Conservation (phyloP, 495 filamentous ascomycete species). For the Aspergillus baeticus region DNA sequence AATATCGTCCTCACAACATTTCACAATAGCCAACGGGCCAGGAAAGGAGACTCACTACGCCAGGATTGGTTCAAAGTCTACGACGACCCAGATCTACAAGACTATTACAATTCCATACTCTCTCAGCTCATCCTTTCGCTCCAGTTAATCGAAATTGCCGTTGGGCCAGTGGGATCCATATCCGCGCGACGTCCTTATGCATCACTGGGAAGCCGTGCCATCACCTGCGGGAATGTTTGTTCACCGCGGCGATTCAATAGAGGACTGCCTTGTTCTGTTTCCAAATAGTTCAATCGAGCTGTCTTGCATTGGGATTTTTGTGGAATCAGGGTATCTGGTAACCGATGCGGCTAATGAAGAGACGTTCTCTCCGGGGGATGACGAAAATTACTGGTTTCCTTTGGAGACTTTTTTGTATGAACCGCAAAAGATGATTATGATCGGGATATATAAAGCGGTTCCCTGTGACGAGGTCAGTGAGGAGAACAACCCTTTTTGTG, state of each 20-base stretch:
- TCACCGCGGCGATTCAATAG: not conserved
- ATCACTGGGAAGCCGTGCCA: not conserved
- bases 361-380: not conserved
- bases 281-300: not conserved
- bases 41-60: too few relatives aligned
- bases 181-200: not conserved
- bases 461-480: not conserved
- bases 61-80: too few relatives aligned
- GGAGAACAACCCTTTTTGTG: not conserved
- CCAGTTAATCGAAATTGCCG: not conserved
- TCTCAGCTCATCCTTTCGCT: not conserved
- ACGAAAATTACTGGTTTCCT: not conserved
- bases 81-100: not conserved
- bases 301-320: not conserved
- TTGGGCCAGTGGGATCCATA: not conserved
- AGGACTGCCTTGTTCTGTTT: not conserved
- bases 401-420: not conserved
- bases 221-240: not conserved
- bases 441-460: not conserved
- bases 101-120: not conserved
- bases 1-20: too few relatives aligned
- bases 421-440: not conserved
- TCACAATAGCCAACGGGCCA: too few relatives aligned
- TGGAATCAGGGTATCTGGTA: not conserved
- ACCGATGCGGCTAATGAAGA: conserved; percentile 1